Base-by-base conservation (phyloP, 1,284 basidiomycete genomes). In the Leccinum solheimii region DNA sequence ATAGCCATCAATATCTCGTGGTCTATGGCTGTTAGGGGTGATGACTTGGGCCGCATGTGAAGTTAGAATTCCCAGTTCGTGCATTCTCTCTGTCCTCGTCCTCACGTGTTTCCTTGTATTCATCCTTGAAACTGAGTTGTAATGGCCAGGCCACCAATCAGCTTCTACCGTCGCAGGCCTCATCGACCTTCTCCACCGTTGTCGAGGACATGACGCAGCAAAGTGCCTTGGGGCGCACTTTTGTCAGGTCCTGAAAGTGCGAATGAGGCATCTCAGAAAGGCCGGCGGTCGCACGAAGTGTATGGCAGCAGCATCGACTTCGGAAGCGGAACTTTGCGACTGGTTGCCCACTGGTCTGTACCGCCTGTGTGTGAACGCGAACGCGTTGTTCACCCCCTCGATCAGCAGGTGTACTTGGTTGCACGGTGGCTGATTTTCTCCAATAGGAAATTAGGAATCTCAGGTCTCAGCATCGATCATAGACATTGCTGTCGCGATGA, bases 121-220 rank as follows among this genome's bases (percentile, higher is more conserved):
- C 5, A 6, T 14, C 14, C 3, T 36, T 26, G 45, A 32, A 27
- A 40, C 34, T 38, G 26, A 19, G 45, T 43, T 26, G 32, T 27
- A 57, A 69, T 69, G 68, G 38, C 59, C 21, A 57, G 66, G n/a
- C 8, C 62, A 38, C 65, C 67, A 10, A 34, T 62, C 51, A 70
- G 65, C 13, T 63, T 72, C 62, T 52, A 51, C 72, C 51, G 21
- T 72, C 34, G 69, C 69, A 4, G 67, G 65, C 23, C 43, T 69
- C 10, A 9, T 71, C 30, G 68, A 69, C 21, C 34, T 64, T 23
- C 23, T 23, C 23, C 23, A 23, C 23, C 23, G 23, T 23, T 23
- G 23, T 23, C 23, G 23, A 23, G 32, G 5, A 34, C 32, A 34
- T 11, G 32, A 32, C 11, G 32, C 11, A 34, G 32, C 32, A 34